phyloP scores from a whole-genome alignment of 78 protist species.

The Acrasis kona region DNA sequence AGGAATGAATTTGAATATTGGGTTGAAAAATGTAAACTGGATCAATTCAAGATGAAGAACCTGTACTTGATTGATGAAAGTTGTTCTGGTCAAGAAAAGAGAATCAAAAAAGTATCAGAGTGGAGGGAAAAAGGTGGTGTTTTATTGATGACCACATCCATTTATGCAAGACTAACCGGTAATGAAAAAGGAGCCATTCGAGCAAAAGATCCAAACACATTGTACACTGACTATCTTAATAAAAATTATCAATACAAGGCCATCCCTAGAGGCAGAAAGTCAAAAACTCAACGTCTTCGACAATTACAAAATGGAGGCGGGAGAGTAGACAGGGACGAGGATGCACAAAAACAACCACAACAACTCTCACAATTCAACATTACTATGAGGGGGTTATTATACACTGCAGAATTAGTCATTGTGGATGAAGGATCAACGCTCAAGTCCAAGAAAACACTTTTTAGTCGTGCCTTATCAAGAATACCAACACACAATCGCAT shows the following conservation, averaged over 20 bases:
- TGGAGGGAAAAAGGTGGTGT: not conserved
- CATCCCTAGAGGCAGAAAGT: too few relatives aligned
- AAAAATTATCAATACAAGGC: too few relatives aligned
- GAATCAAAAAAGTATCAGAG: too few relatives aligned
- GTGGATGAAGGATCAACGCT: constrained; percentile 70
- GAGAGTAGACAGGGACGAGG: not conserved
- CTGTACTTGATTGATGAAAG: too few relatives aligned
- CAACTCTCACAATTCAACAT: not conserved
- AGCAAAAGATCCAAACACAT: too few relatives aligned
- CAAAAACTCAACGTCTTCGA: too few relatives aligned
- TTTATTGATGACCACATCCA: constrained; percentile 3
- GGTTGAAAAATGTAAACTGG: too few relatives aligned
- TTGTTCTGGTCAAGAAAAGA: too few relatives aligned
- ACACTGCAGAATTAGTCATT: not conserved
- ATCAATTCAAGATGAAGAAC: too few relatives aligned
- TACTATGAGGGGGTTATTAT: not conserved
- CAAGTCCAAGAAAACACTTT: constrained; percentile 10
- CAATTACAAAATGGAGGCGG: not conserved
- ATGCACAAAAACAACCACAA: not conserved
- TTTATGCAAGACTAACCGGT: not conserved
- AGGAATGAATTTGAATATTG: constrained; percentile 6
- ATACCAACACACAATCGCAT: constrained; percentile 5
- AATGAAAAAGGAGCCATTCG: too few relatives aligned
- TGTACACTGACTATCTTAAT: too few relatives aligned
- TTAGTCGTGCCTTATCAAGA: not conserved